A percentile compares a stretch with the other conserved stretches of the same genome.
These are phyloP conservation scores for Mallotus repandus DNA, from an alignment of 441 rosid genomes.

Conservation along the genomic window DNA sequence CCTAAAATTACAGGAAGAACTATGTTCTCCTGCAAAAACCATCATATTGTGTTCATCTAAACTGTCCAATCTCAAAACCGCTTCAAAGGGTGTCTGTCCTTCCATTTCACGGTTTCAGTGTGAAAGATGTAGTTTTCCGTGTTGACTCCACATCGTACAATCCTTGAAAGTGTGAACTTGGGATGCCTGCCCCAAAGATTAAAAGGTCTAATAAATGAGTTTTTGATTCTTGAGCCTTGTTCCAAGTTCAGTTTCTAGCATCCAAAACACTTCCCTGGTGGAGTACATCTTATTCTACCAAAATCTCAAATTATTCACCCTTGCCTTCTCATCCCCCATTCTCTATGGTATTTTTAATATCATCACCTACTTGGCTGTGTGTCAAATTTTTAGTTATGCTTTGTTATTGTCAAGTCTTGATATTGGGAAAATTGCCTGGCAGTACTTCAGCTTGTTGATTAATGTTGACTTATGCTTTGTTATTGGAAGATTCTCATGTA, in stretches of 20 bases:
- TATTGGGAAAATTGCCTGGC: background rate
- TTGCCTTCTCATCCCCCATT: too few species aligned
- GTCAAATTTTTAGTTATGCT: slow-evolving; percentile 11
- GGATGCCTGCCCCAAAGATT: background rate
- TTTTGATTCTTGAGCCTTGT: background rate
- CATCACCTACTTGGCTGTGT: slow-evolving; percentile 2
- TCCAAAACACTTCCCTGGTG: background rate
- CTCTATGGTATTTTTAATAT: background rate
- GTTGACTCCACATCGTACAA: background rate
- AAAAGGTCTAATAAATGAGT: background rate
- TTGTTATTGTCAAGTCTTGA: background rate
- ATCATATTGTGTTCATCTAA: background rate
- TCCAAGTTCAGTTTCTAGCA: background rate
- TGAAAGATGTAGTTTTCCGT: background rate
- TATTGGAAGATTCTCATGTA: too few species aligned
- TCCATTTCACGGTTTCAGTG: background rate
- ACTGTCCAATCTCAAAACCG: background rate
- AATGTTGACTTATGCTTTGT: background rate
- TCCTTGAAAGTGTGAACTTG: background rate
- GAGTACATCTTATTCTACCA: background rate
- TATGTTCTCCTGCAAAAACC: background rate
- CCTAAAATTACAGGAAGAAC: background rate
- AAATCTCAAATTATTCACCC: too few species aligned
- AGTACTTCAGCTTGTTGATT: background rate
- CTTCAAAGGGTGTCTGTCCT: background rate